Base-by-base conservation (phyloP, 2,329 filamentous ascomycete species). In the Aureobasidium melanogenum region DNA sequence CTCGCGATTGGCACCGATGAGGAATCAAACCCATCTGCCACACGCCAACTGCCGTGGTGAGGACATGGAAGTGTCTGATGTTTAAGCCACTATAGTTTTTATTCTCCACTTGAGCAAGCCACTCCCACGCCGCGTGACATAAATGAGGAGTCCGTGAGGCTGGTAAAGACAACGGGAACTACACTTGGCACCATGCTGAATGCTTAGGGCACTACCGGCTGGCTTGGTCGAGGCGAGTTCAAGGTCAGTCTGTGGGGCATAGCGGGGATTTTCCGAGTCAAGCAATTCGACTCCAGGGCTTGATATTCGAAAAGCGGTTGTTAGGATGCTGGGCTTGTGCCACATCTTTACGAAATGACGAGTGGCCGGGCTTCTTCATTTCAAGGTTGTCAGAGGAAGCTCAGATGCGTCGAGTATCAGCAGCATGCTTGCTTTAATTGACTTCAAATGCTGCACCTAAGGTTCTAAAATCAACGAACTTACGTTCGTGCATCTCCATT, bases 141-240 rank as follows among this genome's bases (percentile, higher is more conserved):
- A n/a, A 24, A 22, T 12, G 15, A 39, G 32, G n/a, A 17, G 44
- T 59, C 44, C 44, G 43, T 48, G 36, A 48, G 55, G 56, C 32
- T 59, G 44, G 43, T 34, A 50, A 48, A 58, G 22, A 47, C 54
- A 58, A 41, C 39, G 54, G 54, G 15, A 38, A 58, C 5, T 24
- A 15, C 7, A 28, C 54, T 58, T 58, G 54, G 54, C 52, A 56
- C 38, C 38, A 56, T 43, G 39, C 26, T 28, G 26, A 56, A 57
- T 24, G 32, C 41, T 47, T 57, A 38, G 41, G 41, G 30, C 54
- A 28, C 10, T 30, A 46, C 26, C 41, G 39, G 7, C 7, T 47
- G 38, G 38, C 22, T 15, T 28, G n/a, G 19, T 24, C 10, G 7
- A 9, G 15, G 39, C 34, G 26, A 24, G 34, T 44, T 39, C 24